Evolutionary conservation across 441 rosid genomes (phyloP), one percentile per base, ranked within the genome.

Genomic region (Biscutella auriculata): DNA sequence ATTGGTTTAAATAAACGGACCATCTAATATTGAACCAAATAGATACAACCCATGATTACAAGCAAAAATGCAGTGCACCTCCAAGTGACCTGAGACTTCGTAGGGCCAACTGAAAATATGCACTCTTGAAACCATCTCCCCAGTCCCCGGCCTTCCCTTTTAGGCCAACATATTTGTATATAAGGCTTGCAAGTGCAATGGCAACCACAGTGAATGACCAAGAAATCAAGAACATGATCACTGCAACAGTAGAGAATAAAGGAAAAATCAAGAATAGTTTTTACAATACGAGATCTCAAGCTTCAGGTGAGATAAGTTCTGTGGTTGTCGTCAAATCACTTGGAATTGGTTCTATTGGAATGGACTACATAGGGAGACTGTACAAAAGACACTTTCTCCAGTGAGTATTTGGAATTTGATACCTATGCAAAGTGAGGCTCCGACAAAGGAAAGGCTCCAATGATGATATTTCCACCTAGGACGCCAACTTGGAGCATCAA

Each of bases 401-500:
- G 10, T 11, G 29, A 57, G 49, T 57, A 51, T 34, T 43, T 42
- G 44, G 36, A 42, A 17, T 44, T 16, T 45, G 82, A 53, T 76
- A 93, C 99, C 96, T 34, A 93, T 77, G 73, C 96, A 89, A 37
- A 87, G 83, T 53, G 84, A 73, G 44, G 99, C 97, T 66, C 99
- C 97, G 30, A 94, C 86, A 69, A 94, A 82, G 37, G 99, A 94
- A 52, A 89, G 82, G 77, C 95, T 85, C 99, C 99, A 93, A 39
- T 89, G 99, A 79, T 89, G 99, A 76, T 89, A 83, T 69, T 93
- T 89, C 97, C 99, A 93, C 69, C 99, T 78, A 47, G 99, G 99
- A 61, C 96, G 96, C 99, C 99, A 93, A 76, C 99, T 93, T 55
- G 99, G 99, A 71, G 99, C 97, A 81, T 93, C 99, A 33, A 93